Evolutionary conservation across 2,329 filamentous ascomycete genomes (phyloP), one percentile per base, ranked within the genome.

Genomic region (Cucurbitaria berberidis): DNA sequence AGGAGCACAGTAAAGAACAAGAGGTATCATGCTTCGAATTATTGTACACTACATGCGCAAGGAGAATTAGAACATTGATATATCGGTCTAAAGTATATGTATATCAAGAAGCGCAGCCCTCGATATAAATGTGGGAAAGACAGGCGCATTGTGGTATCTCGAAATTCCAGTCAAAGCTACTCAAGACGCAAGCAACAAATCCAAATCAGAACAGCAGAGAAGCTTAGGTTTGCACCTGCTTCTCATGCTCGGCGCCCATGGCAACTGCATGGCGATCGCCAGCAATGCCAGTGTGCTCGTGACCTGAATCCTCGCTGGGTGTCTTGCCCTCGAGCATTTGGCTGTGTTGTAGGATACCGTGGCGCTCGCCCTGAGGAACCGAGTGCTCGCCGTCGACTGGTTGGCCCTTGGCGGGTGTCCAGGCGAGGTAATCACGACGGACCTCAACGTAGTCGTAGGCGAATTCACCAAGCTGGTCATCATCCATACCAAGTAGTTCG

Each of bases 401-500:
- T 63, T 89, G 86, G 56, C 80, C 81, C 69, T 88, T 88, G 29
- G 88, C 86, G 1, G 90, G 90, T 26, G 89, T 93, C 90, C 90
- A 95, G 53, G 90, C 90, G 34, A 95, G 85, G 81, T 93, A 95
- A 77, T 95, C 90, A 68, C 90, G 86, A 70, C 90, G 88, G 53
- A 93, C 89, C 82, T 95, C 90, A 62, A 95, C 90, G 74, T 93
- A 95, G 75, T 95, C 90, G 80, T 93, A 93, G 11, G 90, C 90
- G 72, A 93, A 95, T 77, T 95, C 90, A 76, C 90, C 90, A 65
- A 93, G 89, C 78, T 95, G 90, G 77, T 93, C 90, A 72, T 93
- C 90, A 69, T 95, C 90, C 89, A 93, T 93, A 63, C 90, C 90
- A 51, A 93, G 85, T 11, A 93, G 85, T 76, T 95, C 90, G 21